Conservation (phyloP, 768 basidiomycete genomes). For the Mrakia blollopis region DNA sequence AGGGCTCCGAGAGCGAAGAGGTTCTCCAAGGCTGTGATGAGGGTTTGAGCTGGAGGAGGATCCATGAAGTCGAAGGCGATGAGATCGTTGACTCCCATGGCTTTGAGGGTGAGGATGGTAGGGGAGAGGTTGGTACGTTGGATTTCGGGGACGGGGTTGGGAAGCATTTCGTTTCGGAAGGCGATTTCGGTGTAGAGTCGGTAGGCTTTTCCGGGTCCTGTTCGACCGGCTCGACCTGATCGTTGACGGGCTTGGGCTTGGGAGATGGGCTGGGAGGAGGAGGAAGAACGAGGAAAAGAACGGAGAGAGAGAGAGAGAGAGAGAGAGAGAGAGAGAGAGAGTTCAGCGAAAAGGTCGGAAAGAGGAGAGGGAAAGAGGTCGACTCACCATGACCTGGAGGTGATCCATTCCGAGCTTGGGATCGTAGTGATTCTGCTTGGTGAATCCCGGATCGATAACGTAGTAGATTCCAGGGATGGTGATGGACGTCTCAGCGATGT, state of each 20-base stretch:
- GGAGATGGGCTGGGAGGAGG: constrained; percentile 64
- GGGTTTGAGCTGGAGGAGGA: constrained; percentile 91
- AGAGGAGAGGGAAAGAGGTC: background rate
- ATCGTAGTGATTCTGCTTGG: constrained; percentile 98
- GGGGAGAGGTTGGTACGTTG: constrained; percentile 80
- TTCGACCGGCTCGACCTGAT: constrained; percentile 92
- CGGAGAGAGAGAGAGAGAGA: background rate
- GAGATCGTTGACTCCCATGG: constrained; percentile 97
- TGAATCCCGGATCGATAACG: constrained; percentile 96
- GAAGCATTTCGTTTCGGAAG: constrained; percentile 97
- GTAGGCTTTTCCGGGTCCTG: constrained; percentile 97
- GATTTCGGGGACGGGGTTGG: constrained; percentile 95
- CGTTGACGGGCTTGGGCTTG: constrained; percentile 97
- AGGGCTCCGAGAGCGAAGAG: constrained; percentile 92
- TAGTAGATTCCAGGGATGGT: constrained; percentile 99
- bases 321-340: background rate
- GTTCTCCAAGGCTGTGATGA: constrained; percentile 91
- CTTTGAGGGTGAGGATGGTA: constrained; percentile 92
- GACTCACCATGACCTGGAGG: constrained; percentile 73
- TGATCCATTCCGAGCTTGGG: constrained; percentile 98
- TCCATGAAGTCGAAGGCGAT: constrained; percentile 99
- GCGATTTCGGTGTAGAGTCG: constrained; percentile 97
- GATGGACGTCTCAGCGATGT: constrained; percentile 96
- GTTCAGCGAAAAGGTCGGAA: background rate
- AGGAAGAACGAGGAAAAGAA: background rate